A percentile compares a stretch with the other conserved stretches of the same genome.
Evolutionary conservation across 371 early-diverging fungal genomes (phyloP).

Genomic region (Mucor indicus): DNA sequence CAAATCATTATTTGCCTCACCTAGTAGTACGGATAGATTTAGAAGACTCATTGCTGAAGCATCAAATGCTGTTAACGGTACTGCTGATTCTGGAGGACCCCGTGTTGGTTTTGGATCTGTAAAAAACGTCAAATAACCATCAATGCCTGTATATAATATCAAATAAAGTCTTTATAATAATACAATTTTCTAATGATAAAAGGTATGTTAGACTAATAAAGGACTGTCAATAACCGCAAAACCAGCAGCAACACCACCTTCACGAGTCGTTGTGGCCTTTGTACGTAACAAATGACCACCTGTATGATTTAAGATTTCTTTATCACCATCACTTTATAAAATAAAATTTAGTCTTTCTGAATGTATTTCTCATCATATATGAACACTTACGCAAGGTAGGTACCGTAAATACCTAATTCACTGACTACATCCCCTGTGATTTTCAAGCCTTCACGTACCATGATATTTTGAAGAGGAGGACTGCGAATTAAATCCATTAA

Average conservation of each 20-base stretch:
- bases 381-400: conserved; percentile 69
- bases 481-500: conserved; percentile 88
- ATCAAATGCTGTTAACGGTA: no score
- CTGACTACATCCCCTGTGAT: conserved; percentile 78
- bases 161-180: no score
- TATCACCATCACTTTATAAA: conserved; percentile 48
- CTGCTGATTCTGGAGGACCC: no score
- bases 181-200: no score
- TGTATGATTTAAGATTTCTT: conserved; percentile 70
- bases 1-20: no score
- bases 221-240: conserved; percentile 95
- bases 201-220: conserved; percentile 49
- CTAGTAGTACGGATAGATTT: no score
- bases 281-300: conserved; percentile 94
- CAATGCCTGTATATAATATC: no score
- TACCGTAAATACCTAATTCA: conserved; percentile 93
- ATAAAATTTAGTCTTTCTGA: neutral
- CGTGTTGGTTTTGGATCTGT: no score
- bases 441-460: conserved; percentile 79
- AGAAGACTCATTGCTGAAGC: no score
- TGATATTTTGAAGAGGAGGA: conserved; percentile 70
- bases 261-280: conserved; percentile 78
- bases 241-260: conserved; percentile 98
- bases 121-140: no score
- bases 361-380: neutral